These are phyloP conservation scores for Waltergamsia citrina DNA, from an alignment of 2,329 filamentous ascomycete genomes.

Conservation along the genomic window DNA sequence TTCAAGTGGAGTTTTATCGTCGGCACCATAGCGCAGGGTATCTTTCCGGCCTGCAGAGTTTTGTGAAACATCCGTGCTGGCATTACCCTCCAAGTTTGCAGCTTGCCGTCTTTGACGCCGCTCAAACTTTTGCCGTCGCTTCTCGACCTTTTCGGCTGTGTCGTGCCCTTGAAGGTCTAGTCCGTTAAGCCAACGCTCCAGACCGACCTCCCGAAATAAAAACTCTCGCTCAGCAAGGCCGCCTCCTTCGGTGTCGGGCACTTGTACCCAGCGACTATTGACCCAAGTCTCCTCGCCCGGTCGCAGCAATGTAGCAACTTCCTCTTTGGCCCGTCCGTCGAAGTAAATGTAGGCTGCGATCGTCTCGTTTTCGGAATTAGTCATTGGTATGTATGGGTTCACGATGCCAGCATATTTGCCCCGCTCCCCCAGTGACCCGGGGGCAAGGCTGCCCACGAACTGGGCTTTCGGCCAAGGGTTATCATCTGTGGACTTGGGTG, in stretches of 20 bases:
- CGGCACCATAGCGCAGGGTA: slow-evolving; percentile 72
- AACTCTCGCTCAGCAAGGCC: slow-evolving; percentile 95
- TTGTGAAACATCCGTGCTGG: no score
- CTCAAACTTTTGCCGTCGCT: slow-evolving; percentile 72
- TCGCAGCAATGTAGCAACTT: slow-evolving; percentile 86
- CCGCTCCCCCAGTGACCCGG: slow-evolving; percentile 38
- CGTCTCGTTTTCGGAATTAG: slow-evolving; percentile 88
- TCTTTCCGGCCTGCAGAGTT: slow-evolving; percentile 24
- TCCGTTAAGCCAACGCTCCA: slow-evolving; percentile 94
- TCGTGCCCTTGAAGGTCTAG: slow-evolving; percentile 91
- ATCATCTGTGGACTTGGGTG: slow-evolving; percentile 66
- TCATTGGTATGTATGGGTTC: slow-evolving; percentile 83
- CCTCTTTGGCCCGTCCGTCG: slow-evolving; percentile 88
- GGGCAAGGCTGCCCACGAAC: slow-evolving; percentile 61
- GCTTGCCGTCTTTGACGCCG: slow-evolving; percentile 57
- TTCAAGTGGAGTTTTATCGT: slow-evolving; percentile 67
- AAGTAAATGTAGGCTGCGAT: slow-evolving; percentile 99
- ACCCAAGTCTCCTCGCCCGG: slow-evolving; percentile 98
- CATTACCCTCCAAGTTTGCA: slow-evolving; percentile 25
- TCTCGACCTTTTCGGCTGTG: slow-evolving; percentile 81
- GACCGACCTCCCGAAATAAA: slow-evolving; percentile 88
- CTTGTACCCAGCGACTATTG: slow-evolving; percentile 94
- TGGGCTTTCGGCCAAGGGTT: slow-evolving; percentile 77
- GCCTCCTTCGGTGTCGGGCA: slow-evolving; percentile 83
- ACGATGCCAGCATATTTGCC: slow-evolving; percentile 46